Base-by-base conservation (phyloP, 345 rosid species). In the Citrus medica region DNA sequence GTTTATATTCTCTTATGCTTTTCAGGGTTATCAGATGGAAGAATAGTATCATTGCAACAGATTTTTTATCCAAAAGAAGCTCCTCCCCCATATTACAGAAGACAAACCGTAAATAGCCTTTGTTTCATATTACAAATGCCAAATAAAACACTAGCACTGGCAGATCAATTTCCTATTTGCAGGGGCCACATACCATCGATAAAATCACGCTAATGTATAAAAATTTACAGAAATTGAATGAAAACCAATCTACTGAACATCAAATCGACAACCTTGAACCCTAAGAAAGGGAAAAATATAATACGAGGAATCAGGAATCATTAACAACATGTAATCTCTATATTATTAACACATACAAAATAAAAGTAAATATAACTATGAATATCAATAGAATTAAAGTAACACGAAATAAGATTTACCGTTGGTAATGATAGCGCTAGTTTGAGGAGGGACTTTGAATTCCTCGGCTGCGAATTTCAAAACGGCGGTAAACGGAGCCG, bases 351-450 rank as follows among this genome's bases (percentile, higher is more conserved):
- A 65, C 12, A 64, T 28, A 21, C 67, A 64, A 35, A 28, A 40
- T 72, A 53, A 19, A 22, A 67, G 60, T 4, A 35, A 30, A 79
- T 48, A 37, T 12, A 10, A 12, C 14, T 42, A 46, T 3, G 51
- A 13, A 46, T n/a, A 28, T 28, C 12, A 13, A 21, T 19, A 53
- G 22, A 40, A 65, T 17, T 10, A 7, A 65, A 65, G 69, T 2
- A 62, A 27, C 3, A 7, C 62, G 37, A 61, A 28, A 55, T 2
- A 78, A 2, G 25, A 60, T 13, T 71, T 86, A 96, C 98, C 99
- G 75, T 94, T 96, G 71, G 99, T 94, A 86, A 96, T 96, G 91
- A 96, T 96, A 65, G 98, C 98, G 88, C 99, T 96, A 77, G 99
- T 96, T 75, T 94, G 99, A 0, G 98, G 98, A 81, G 98, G 98